These are phyloP conservation scores for Inonotus hispidus DNA, from an alignment of 1,284 basidiomycete genomes.

Conservation along the genomic window DNA sequence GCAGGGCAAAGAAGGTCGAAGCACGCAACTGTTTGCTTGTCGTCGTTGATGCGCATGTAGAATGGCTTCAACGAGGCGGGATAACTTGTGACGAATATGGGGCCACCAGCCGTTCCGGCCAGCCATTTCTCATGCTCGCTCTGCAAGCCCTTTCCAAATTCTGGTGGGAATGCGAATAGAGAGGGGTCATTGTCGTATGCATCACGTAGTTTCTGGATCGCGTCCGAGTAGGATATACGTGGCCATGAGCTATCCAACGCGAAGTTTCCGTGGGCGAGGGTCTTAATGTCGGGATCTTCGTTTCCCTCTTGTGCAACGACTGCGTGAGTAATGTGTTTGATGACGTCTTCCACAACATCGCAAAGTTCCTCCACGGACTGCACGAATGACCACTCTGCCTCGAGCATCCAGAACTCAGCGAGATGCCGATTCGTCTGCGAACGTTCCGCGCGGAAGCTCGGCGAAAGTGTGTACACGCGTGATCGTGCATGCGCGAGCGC, in stretches of 20 bases:
- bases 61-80: constrained; percentile 84
- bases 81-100: constrained; percentile 92
- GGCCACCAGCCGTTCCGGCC: constrained; percentile 63
- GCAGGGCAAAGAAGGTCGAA: constrained; percentile 91
- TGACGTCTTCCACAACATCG: constrained; percentile 61
- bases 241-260: constrained; percentile 43
- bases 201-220: constrained; percentile 54
- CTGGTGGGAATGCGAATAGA: constrained; percentile 52
- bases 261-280: constrained; percentile 33
- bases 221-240: constrained; percentile 80
- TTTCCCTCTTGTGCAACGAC: constrained; percentile 34
- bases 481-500: constrained; percentile 74
- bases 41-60: constrained; percentile 80
- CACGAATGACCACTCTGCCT: constrained; percentile 81
- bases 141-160: constrained; percentile 70
- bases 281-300: constrained; percentile 25
- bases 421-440: constrained; percentile 89
- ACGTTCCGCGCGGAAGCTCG: constrained; percentile 90
- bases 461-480: constrained; percentile 87
- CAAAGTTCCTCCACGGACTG: constrained; percentile 53
- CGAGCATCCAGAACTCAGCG: constrained; percentile 98
- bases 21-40: constrained; percentile 70
- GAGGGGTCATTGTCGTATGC: constrained; percentile 25
- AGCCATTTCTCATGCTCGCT: constrained; percentile 94
- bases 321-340: constrained; percentile 42